Conservation (phyloP, 495 filamentous ascomycete genomes). For the Penicillium ochrochloron region DNA sequence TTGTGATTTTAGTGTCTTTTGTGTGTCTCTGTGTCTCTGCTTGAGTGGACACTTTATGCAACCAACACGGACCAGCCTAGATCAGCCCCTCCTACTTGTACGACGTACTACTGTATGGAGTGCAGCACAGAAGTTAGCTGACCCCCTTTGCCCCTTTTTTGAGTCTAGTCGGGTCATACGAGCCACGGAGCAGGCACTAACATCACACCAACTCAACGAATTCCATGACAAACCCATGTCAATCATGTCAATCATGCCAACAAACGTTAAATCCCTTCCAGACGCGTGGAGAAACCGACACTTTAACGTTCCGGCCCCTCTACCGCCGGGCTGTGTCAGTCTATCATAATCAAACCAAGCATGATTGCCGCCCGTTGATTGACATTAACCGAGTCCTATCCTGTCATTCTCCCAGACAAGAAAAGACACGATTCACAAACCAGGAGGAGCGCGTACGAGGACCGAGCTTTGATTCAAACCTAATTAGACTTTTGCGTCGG, state of each 20-base stretch:
- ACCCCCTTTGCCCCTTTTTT: constrained; percentile 23
- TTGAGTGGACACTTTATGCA: constrained; percentile 1
- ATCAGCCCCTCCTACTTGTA: not conserved
- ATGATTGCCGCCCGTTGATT: not conserved
- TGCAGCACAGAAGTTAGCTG: not conserved
- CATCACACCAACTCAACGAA: not conserved
- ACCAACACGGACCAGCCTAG: constrained; percentile 7
- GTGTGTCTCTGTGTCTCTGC: not conserved
- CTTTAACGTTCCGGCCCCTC: constrained; percentile 4
- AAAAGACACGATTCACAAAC: not conserved
- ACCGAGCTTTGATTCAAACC: constrained; percentile 13
- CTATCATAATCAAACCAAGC: constrained; percentile 19
- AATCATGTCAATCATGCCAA: constrained; percentile 3
- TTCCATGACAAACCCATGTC: not conserved
- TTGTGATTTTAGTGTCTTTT: not conserved
- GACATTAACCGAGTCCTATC: not conserved
- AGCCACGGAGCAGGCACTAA: constrained; percentile 6
- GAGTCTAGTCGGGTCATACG: constrained; percentile 6
- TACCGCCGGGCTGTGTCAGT: not conserved
- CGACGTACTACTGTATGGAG: not conserved
- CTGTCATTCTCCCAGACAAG: not conserved
- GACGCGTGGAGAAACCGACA: constrained; percentile 11
- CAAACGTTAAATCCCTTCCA: not conserved
- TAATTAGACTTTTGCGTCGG: constrained; percentile 17
- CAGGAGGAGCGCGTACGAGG: not conserved